Evolutionary conservation across 163 green algal species (phyloP), one percentile per base, ranked within the genome.

Genomic region (Trebouxia gelatinosa): DNA sequence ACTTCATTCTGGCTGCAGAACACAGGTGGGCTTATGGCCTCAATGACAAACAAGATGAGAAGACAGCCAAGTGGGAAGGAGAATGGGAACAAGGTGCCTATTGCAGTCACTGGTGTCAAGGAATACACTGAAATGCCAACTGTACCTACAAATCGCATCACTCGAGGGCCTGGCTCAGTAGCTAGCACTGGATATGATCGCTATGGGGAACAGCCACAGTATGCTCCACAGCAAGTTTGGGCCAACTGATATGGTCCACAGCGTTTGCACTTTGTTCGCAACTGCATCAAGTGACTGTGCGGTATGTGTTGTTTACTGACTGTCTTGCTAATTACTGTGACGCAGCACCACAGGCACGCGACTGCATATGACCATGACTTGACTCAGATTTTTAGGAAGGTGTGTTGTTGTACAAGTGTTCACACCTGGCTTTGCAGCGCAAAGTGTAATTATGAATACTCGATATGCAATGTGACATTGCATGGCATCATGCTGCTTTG

Each of bases 11-110:
- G 19, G 16, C 17, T 28, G 40, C 38, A 75, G 67, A 51, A 50
- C 64, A 43, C 57, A 21, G 46, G 35, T 31, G 75, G 71, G 26
- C 23, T 75, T 40, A 80, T 72, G 38, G 37, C 29, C 31, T 62
- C 75, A 74, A 21, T 80, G 23, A 72, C 39, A 26, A 64, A 62
- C 59, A 80, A 80, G 40, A 68, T 80, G 19, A 74, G 57, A 28
- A 35, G 43, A 29, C 65, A 81, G 76, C 76, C 75, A 29, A 61
- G 48, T 46, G 77, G 77, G 51, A 81, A 81, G 48, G 77, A 81
- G 50, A 81, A 81, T 65, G 77, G 77, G 1, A 38, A 43, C 28
- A 72, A 57, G 37, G 48, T 78, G 5, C 57, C 38, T 7, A n/a
- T 50, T 9, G 31, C 50, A 50, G 71, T n/a, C 48, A 50, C 51